Base-by-base conservation (phyloP, 139 green algal species). In the Picochlorum sp. region DNA sequence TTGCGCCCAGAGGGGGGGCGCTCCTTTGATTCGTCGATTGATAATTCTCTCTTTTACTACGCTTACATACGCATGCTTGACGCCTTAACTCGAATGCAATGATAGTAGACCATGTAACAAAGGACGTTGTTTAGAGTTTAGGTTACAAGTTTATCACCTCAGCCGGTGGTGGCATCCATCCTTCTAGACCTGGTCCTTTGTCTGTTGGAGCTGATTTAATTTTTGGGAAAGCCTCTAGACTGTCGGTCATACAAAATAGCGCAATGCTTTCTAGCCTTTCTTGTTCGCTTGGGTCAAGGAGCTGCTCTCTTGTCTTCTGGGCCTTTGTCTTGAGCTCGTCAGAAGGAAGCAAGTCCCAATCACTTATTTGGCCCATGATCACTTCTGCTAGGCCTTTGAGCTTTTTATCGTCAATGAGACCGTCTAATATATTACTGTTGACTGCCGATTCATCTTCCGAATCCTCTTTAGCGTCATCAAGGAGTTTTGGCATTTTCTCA, bases 341-440 rank as follows among this genome's bases (percentile, higher is more conserved):
- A 10, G 25, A 33, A 2, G 58, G 60, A 13, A 79, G 32, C 7
- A 84, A 44, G 7, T 82, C 65, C 33, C 40, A 60, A 32, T 76
- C 50, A 54, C 77, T 62, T 3, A 67, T 10, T 20, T 44, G 35
- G n/a, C 76, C 78, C 56, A 84, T 68, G 13, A 85, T 53, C 2
- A 80, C 69, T 44, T 84, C 76, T 3, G 65, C 70, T 14, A 76
- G 60, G 20, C 35, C 14, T 31, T 40, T 35, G 16, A 67, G 33
- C 14, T 44, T 53, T 0, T 67, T 63, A 5, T 54, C 41, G 2
- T 13, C 25, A 9, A 53, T 13, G 18, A 55, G 29, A 2, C 41
- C 40, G 0, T 25, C 59, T 29, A 62, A 22, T n/a, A n/a, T n/a
- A n/a, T n/a, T n/a, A n/a, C n/a, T n/a, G 24, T 39, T 53, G n/a